phyloP scores from a whole-genome alignment of 768 basidiomycete species.

The Pilatotrama ljubarskyi region DNA sequence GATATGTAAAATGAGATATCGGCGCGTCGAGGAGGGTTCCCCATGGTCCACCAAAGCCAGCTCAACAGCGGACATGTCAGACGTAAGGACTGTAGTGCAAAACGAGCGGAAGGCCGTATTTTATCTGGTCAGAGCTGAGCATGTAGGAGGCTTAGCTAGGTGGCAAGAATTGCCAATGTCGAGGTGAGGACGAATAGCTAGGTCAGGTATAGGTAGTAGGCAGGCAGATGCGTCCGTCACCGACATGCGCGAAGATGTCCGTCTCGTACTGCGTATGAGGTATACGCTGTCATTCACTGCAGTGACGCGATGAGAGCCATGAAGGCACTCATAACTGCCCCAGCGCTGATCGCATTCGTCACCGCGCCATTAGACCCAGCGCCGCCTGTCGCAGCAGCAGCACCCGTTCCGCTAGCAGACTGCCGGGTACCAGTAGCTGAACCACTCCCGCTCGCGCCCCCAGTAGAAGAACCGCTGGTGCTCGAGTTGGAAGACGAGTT shows the following conservation, averaged over 20 bases:
- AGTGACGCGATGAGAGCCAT: conserved; percentile 7
- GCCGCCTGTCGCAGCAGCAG: not conserved
- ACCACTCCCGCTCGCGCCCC: not conserved
- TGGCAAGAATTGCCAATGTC: not conserved
- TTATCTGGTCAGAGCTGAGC: not conserved
- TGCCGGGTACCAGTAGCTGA: not conserved
- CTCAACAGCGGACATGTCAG: not conserved
- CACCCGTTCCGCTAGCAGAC: not conserved
- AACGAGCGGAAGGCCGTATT: conserved; percentile 6
- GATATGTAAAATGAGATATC: not conserved
- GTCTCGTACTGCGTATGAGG: not conserved
- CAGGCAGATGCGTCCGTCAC: conserved; percentile 5
- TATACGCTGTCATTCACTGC: not conserved
- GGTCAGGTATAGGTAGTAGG: not conserved
- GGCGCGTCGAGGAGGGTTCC: not conserved
- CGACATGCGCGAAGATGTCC: conserved; percentile 12
- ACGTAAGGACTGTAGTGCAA: conserved; percentile 1
- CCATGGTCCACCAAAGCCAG: not conserved
- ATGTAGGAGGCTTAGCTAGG: not conserved
- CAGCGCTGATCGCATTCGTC: conserved; percentile 1
- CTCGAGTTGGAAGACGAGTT: not conserved
- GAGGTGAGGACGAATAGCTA: not conserved
- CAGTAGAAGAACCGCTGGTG: not conserved
- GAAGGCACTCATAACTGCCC: not conserved
- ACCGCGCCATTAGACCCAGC: not conserved